Base-by-base conservation (phyloP, 495 filamentous ascomycete genomes). In the Sordaria brevicollis region DNA sequence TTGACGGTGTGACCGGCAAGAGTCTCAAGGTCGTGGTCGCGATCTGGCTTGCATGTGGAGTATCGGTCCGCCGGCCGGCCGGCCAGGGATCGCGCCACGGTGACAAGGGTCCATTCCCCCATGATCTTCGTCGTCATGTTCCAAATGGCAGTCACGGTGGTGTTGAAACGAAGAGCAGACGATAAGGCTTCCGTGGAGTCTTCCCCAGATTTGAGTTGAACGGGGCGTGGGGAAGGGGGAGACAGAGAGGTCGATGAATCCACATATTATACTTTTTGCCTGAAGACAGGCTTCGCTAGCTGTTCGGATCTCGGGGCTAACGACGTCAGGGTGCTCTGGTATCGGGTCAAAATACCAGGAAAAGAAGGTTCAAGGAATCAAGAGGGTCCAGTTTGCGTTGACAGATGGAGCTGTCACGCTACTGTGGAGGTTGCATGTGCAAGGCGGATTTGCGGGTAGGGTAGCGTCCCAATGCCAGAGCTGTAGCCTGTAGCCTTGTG, bases 31-130 rank as follows among this genome's bases (percentile, higher is more conserved):
- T 74, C 70, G 76, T 71, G 72, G 66, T 69, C 49, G 71, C 70
- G 78, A 79, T 78, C 77, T 74, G 72, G 77, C 73, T 39, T 75
- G 74, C 73, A 78, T 75, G 75, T 79, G 78, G 78, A 80, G 77
- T 80, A 73, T 78, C 78, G 78, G 78, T 72, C 78, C 78, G 78
- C 37, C 74, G 69, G 72, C 78, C 78, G 78, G 75, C 65, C 66
- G 78, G 75, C 68, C 66, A 66, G 69, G 71, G 68, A 70, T 74
- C 54, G 65, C 69, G 70, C 71, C 66, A 68, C 38, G 65, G 66
- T 69, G 72, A 68, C 75, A 72, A 67, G 75, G 73, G 66, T 73
- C 62, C 19, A 54, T 54, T 54, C 19, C 25, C n/a, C 19, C 21
- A 54, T 54, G 43, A 54, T 54, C 43, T 13, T 54, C 43, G 10